phyloP scores from a whole-genome alignment of 2,329 filamentous ascomycete genomes.

The Pseudogymnoascus sp. region DNA sequence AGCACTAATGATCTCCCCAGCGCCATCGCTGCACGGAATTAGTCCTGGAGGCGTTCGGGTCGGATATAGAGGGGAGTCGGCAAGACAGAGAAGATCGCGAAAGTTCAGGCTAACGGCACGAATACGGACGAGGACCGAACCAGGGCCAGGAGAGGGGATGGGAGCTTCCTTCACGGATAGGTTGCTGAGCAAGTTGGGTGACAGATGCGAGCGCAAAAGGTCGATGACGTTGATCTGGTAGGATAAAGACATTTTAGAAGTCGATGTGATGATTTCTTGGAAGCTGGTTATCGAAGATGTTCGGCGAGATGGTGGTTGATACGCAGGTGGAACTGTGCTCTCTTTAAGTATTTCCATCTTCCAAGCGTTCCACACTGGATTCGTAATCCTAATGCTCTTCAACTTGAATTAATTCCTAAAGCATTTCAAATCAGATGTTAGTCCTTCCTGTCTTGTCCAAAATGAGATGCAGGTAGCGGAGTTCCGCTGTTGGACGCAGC shows the following conservation, averaged over 20 bases:
- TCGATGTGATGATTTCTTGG: neutral
- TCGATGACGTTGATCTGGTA: neutral
- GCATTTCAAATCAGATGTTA: neutral
- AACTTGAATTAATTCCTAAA: neutral
- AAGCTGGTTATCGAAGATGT: neutral
- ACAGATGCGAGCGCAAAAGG: neutral
- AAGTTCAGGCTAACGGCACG: constrained; percentile 24
- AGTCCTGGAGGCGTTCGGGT: neutral
- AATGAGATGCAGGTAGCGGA: neutral
- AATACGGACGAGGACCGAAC: constrained; percentile 36
- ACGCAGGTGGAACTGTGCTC: neutral
- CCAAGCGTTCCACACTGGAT: neutral
- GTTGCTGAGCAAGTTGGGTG: constrained; percentile 36
- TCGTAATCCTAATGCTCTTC: neutral
- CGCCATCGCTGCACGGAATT: constrained; percentile 38
- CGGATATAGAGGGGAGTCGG: constrained; percentile 16
- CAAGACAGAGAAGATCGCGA: constrained; percentile 19
- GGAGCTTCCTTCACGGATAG: constrained; percentile 38
- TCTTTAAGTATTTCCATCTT: neutral
- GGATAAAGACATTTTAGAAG: neutral
- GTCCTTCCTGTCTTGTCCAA: neutral
- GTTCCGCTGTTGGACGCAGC: neutral
- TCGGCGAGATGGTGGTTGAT: neutral
- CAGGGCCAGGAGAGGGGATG: constrained; percentile 40
- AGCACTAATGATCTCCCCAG: constrained; percentile 38